These are phyloP conservation scores for Fimicolochytrium jonesii DNA, from an alignment of 192 early-diverging fungal species.

Conservation along the genomic window DNA sequence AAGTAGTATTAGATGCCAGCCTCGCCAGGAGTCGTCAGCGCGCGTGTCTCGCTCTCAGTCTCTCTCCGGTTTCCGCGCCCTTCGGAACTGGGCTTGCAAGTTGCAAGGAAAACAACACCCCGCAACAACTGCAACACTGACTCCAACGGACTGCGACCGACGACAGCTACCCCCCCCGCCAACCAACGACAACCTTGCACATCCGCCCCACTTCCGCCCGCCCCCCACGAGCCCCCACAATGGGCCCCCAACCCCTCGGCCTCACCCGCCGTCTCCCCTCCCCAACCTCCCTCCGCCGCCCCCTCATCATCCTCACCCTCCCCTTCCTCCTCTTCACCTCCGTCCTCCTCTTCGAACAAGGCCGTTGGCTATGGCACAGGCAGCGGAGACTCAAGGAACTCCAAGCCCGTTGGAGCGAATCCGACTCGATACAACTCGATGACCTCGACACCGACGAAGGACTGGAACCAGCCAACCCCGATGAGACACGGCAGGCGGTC, in stretches of 20 bases:
- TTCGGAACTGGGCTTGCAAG: no score
- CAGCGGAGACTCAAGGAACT: conserved; percentile 13
- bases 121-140: no score
- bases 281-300: not conserved
- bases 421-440: conserved; percentile 13
- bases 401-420: conserved; percentile 21
- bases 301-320: not conserved
- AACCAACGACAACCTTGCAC: no score
- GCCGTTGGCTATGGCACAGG: conserved; percentile 28
- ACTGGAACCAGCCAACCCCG: conserved; percentile 14
- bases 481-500: conserved; percentile 10
- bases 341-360: conserved; percentile 28
- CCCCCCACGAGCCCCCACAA: no score
- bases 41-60: no score
- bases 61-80: no score
- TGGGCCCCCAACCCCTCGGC: not conserved
- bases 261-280: not conserved
- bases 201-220: no score
- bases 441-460: conserved; percentile 19
- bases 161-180: no score
- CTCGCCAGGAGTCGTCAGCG: no score
- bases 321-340: conserved; percentile 4
- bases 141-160: no score
- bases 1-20: no score
- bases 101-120: no score